These are phyloP conservation scores for Aspergillus sp. DNA, from an alignment of 2,329 filamentous ascomycete genomes.

Conservation along the genomic window DNA sequence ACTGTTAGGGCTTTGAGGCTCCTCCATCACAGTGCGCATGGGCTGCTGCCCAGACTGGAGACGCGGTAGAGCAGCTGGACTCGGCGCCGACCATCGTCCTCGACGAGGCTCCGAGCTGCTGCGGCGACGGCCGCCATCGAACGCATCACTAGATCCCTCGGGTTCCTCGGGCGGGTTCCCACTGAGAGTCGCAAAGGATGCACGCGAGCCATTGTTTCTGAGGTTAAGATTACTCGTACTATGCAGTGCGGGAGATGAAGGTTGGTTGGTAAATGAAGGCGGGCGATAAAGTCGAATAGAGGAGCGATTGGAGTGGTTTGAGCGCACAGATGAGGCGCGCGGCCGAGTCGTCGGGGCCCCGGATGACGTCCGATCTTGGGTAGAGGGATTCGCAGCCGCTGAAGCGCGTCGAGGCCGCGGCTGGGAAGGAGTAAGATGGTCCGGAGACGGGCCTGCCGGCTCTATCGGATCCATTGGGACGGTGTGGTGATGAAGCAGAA, in stretches of 20 bases:
- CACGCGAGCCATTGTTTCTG: conserved; percentile 4
- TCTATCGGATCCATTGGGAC: conserved; percentile 41
- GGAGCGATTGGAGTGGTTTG: conserved; percentile 33
- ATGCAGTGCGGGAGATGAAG: not conserved
- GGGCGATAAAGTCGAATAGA: conserved; percentile 31
- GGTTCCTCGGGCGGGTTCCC: conserved; percentile 11
- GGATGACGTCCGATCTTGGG: conserved; percentile 21
- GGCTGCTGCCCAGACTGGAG: conserved; percentile 21
- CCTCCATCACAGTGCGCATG: conserved; percentile 37
- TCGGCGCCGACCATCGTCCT: conserved; percentile 32
- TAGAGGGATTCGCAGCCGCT: conserved; percentile 10
- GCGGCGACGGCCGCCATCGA: conserved; percentile 34
- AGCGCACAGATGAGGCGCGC: conserved; percentile 23
- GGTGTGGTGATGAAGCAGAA: not conserved
- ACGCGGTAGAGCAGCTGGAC: conserved; percentile 20
- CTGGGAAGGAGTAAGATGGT: conserved; percentile 13
- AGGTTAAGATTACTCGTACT: conserved; percentile 8
- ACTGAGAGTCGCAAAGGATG: not conserved
- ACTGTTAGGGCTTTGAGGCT: conserved; percentile 22
- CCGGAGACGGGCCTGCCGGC: conserved; percentile 23
- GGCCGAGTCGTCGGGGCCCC: conserved; percentile 16
- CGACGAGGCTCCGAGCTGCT: conserved; percentile 43
- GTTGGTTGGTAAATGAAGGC: conserved; percentile 15
- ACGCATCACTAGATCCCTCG: conserved; percentile 24
- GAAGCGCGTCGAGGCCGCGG: conserved; percentile 14